phyloP scores from a whole-genome alignment of 2,329 filamentous ascomycete genomes.

The Calonectria crousiana region DNA sequence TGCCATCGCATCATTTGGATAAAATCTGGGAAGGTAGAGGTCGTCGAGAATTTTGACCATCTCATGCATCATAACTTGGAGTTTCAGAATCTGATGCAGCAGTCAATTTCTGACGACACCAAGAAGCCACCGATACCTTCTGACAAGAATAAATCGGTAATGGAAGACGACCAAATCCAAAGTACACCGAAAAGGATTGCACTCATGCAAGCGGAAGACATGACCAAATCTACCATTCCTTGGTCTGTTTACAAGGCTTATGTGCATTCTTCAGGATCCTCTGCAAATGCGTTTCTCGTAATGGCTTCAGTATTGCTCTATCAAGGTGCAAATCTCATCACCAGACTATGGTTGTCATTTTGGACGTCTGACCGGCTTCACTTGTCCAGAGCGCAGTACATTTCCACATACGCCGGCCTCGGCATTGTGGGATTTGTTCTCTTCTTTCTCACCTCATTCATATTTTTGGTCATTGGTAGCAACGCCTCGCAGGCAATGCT shows the following conservation, averaged over 20 bases:
- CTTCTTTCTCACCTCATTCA: slow-evolving; percentile 71
- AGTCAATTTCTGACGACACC: slow-evolving; percentile 76
- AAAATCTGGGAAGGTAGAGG: slow-evolving; percentile 86
- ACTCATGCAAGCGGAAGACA: too few relatives aligned
- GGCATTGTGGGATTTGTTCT: slow-evolving; percentile 59
- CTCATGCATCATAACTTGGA: slow-evolving; percentile 81
- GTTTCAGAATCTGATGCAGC: slow-evolving; percentile 73
- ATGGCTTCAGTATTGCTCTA: slow-evolving; percentile 75
- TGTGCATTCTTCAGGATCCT: slow-evolving; percentile 79
- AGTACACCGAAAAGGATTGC: too few relatives aligned
- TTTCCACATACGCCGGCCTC: slow-evolving; percentile 77
- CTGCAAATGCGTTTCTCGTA: slow-evolving; percentile 70
- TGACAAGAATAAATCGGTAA: too few relatives aligned
- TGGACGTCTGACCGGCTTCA: slow-evolving; percentile 87
- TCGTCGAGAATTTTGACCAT: slow-evolving; percentile 89
- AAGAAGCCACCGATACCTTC: too few relatives aligned
- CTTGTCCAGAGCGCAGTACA: slow-evolving; percentile 76
- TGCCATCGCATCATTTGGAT: slow-evolving; percentile 96
- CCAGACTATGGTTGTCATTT: slow-evolving; percentile 91
- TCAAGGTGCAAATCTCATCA: slow-evolving; percentile 87
- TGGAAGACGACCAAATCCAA: too few relatives aligned
- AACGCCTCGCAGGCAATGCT: slow-evolving; percentile 87
- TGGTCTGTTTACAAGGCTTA: slow-evolving; percentile 71
- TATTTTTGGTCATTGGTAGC: slow-evolving; percentile 80
- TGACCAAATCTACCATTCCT: too few relatives aligned